Conservation (phyloP, 352 stramenopile genomes). For the Peronosclerospora sorghi region DNA sequence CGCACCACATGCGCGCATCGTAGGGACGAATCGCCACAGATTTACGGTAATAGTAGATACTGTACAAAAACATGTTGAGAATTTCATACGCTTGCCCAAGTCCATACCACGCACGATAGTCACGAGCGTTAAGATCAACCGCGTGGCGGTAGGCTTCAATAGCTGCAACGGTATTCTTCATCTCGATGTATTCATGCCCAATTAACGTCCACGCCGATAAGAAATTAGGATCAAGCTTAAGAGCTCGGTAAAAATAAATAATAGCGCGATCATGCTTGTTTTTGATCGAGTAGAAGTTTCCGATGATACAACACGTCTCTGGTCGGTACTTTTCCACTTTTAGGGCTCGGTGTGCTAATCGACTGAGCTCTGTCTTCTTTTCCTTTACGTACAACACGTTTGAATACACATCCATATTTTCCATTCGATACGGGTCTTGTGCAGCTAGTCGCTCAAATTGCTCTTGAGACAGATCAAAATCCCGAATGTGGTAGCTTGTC, state of each 20-base stretch:
- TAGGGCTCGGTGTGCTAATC: conserved; percentile 85
- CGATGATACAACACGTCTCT: conserved; percentile 97
- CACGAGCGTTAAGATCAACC: conserved; percentile 84
- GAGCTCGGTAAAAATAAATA: conserved; percentile 92
- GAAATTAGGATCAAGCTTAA: conserved; percentile 92
- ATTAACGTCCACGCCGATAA: conserved; percentile 96
- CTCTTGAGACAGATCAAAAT: conserved; percentile 73
- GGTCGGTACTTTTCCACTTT: conserved; percentile 94
- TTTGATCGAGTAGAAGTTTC: conserved; percentile 85
- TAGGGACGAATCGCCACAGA: conserved; percentile 91
- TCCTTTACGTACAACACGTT: conserved; percentile 84
- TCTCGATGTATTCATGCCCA: conserved; percentile 97
- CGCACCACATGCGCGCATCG: conserved; percentile 97
- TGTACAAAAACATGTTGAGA: conserved; percentile 96
- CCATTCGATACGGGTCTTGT: conserved; percentile 61
- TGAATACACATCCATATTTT: conserved; percentile 80
- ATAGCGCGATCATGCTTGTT: conserved; percentile 94
- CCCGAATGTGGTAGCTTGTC: conserved; percentile 71
- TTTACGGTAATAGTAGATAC: conserved; percentile 98
- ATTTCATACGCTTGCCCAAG: conserved; percentile 98
- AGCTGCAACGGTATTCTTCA: conserved; percentile 95
- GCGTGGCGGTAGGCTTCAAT: conserved; percentile 95
- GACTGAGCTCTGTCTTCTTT: conserved; percentile 77
- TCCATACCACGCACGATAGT: conserved; percentile 98
- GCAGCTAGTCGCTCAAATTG: conserved; percentile 56